Percentiles rank a stretch among this genome's conserved stretches.
These are phyloP conservation scores for Vickermania ingenoplastis DNA, from an alignment of 208 protist species.

Conservation along the genomic window DNA sequence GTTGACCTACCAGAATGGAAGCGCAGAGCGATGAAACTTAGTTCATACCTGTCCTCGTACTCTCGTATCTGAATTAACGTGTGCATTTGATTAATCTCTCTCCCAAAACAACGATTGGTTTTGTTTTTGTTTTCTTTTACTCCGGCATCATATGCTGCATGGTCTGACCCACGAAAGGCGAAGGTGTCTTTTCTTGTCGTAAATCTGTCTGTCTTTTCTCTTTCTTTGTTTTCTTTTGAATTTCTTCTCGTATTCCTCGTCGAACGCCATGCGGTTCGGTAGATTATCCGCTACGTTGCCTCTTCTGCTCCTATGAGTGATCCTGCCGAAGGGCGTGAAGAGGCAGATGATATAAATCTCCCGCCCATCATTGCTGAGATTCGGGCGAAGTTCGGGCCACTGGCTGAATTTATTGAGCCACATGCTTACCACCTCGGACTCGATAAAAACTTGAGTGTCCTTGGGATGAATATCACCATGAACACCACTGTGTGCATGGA, in stretches of 20 bases:
- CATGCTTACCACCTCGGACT: background rate
- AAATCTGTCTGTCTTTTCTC: conserved; percentile 10
- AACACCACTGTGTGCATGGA: background rate
- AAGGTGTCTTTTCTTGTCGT: conserved; percentile 1
- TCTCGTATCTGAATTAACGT: too few relatives aligned
- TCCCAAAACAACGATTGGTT: too few relatives aligned
- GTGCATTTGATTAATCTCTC: too few relatives aligned
- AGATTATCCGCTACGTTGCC: too few relatives aligned
- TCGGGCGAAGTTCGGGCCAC: background rate
- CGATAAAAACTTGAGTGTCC: background rate
- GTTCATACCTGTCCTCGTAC: too few relatives aligned
- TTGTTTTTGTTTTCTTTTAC: conserved; percentile 99
- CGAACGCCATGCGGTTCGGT: background rate
- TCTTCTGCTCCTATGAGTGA: too few relatives aligned
- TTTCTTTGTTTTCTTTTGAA: conserved; percentile 2
- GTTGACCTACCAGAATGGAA: too few relatives aligned
- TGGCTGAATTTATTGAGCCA: background rate
- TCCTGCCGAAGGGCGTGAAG: background rate
- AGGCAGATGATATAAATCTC: background rate
- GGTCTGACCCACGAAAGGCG: conserved; percentile 99
- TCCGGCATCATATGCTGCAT: conserved; percentile 97
- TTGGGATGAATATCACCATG: background rate
- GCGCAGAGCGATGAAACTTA: too few relatives aligned
- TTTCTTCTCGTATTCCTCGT: background rate
- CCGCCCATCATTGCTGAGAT: background rate